Evolutionary conservation across 129 eudicot genomes (phyloP).

Genomic region (Logfia minima): DNA sequence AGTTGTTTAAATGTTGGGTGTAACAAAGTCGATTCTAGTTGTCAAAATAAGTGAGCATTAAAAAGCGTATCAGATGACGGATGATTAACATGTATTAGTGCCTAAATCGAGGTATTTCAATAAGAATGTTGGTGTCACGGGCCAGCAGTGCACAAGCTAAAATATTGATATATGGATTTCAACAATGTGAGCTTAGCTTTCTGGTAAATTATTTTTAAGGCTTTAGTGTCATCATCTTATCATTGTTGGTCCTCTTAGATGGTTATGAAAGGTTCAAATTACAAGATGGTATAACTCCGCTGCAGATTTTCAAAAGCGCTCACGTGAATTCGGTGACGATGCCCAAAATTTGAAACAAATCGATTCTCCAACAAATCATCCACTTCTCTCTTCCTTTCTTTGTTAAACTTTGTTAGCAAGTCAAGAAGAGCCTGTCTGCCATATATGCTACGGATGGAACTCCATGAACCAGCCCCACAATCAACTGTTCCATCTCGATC

Average conservation of each 20-base stretch:
- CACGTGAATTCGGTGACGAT: slow-evolving; percentile 92
- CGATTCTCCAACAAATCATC: slow-evolving; percentile 41
- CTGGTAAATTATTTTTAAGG: neutral
- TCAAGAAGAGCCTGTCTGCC: slow-evolving; percentile 89
- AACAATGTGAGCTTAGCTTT: slow-evolving; percentile 14
- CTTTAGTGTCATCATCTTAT: neutral
- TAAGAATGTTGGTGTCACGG: slow-evolving; percentile 3
- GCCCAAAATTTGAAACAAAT: slow-evolving; percentile 66
- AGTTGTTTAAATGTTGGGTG: no score
- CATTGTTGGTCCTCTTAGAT: neutral
- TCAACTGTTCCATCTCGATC: slow-evolving; percentile 45
- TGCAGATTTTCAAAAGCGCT: slow-evolving; percentile 4
- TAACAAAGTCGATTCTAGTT: slow-evolving; percentile 13
- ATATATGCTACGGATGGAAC: slow-evolving; percentile 55
- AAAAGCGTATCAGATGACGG: neutral
- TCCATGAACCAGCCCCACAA: slow-evolving; percentile 36
- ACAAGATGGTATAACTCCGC: slow-evolving; percentile 7
- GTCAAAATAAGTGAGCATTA: slow-evolving; percentile 1
- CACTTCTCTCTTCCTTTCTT: slow-evolving; percentile 64
- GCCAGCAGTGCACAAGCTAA: slow-evolving; percentile 3
- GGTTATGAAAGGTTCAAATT: neutral
- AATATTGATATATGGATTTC: neutral
- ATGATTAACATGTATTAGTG: neutral
- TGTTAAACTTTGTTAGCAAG: slow-evolving; percentile 51
- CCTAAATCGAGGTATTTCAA: neutral